phyloP scores from a whole-genome alignment of 768 basidiomycete genomes.

The Boletus barrowsii region DNA sequence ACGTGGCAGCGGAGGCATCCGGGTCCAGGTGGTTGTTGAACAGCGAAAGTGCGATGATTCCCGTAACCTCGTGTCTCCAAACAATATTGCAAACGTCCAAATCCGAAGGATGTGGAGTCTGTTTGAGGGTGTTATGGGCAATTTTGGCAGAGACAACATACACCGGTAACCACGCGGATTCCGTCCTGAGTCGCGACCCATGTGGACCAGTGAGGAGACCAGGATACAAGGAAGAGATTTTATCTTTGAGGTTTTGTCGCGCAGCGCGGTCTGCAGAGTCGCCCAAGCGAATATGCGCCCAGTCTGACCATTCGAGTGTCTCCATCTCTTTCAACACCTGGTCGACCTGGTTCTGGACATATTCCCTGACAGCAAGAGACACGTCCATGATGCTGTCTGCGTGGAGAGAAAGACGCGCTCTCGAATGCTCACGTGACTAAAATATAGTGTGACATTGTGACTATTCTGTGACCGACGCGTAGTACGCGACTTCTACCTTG shows the following conservation, averaged over 20 bases:
- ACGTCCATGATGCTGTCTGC: constrained; percentile 1
- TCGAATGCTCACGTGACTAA: constrained; percentile 12
- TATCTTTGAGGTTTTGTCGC: constrained; percentile 1
- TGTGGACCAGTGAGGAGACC: constrained; percentile 3
- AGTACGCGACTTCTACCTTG: constrained; percentile 17
- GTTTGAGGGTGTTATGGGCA: not conserved
- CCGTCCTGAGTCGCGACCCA: not conserved
- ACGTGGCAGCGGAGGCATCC: constrained; percentile 6
- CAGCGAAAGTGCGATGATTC: constrained; percentile 5
- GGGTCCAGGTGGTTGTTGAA: constrained; percentile 13
- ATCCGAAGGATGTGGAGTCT: constrained; percentile 2
- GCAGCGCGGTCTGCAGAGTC: not conserved
- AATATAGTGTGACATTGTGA: constrained; percentile 14
- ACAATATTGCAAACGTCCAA: constrained; percentile 6
- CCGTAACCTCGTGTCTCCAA: constrained; percentile 5
- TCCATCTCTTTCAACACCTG: constrained; percentile 10
- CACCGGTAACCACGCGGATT: not conserved
- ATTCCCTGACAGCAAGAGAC: constrained; percentile 6
- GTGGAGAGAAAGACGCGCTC: not conserved
- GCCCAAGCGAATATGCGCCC: constrained; percentile 4
- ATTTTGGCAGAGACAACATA: constrained; percentile 4
- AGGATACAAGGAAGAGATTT: constrained; percentile 1
- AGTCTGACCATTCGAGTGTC: constrained; percentile 11
- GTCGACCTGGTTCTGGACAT: constrained; percentile 12
- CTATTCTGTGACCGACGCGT: constrained; percentile 28